A percentile compares a stretch with the other conserved stretches of the same genome.
Evolutionary conservation across 164 flowering plant species (phyloP).

Genomic region (Saururus chinensis): DNA sequence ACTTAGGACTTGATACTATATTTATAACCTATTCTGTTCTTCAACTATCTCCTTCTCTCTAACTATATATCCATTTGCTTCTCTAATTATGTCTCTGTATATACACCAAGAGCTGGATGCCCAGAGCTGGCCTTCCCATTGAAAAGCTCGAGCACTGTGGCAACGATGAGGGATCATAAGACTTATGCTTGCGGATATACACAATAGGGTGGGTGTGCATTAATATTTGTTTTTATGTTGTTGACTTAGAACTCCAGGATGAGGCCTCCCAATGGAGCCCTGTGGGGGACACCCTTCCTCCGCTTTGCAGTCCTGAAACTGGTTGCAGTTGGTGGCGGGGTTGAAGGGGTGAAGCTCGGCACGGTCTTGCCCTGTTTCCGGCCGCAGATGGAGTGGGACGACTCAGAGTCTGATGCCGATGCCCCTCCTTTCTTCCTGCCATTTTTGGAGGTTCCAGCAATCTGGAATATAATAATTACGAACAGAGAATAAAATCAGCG

Average conservation of each 20-base stretch:
- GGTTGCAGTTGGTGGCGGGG: slow-evolving; percentile 65
- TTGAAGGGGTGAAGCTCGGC: slow-evolving; percentile 69
- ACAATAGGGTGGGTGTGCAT: not conserved
- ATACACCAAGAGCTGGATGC: slow-evolving; percentile 2
- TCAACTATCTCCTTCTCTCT: not conserved
- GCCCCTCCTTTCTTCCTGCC: slow-evolving; percentile 23
- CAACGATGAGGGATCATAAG: not conserved
- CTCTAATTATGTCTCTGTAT: slow-evolving; percentile 7
- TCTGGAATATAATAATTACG: slow-evolving; percentile 19
- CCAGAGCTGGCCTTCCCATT: slow-evolving; percentile 13
- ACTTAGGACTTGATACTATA: not conserved
- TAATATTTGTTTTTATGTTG: too few relatives aligned
- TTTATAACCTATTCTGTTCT: slow-evolving; percentile 2
- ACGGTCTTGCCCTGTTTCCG: slow-evolving; percentile 21
- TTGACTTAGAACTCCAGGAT: slow-evolving; percentile 51
- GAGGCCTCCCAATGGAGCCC: slow-evolving; percentile 77
- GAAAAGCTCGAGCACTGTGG: slow-evolving; percentile 12
- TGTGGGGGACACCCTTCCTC: slow-evolving; percentile 91
- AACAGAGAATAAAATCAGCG: not conserved
- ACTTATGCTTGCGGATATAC: slow-evolving; percentile 5
- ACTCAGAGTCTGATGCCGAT: slow-evolving; percentile 47
- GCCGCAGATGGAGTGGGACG: slow-evolving; percentile 46
- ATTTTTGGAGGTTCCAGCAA: slow-evolving; percentile 61
- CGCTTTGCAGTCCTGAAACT: slow-evolving; percentile 65
- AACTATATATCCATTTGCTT: not conserved